These are phyloP conservation scores for Xylaria sp. DNA, from an alignment of 2,329 filamentous ascomycete genomes.

Conservation along the genomic window DNA sequence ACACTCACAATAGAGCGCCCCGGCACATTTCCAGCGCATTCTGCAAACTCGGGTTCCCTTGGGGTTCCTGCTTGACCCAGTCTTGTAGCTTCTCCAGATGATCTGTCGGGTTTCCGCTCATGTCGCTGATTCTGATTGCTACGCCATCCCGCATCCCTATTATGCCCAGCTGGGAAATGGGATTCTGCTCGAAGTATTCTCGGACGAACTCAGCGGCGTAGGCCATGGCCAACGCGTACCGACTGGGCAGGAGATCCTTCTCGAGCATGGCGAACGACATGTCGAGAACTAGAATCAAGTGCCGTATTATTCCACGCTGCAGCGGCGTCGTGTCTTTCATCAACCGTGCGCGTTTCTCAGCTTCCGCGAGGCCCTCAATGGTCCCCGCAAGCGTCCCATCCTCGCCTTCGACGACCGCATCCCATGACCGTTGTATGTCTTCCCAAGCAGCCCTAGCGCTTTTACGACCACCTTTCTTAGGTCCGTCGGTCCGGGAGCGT, in stretches of 20 bases:
- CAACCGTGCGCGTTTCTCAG: conserved; percentile 78
- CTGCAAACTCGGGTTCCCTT: conserved; percentile 80
- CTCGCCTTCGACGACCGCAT: conserved; percentile 74
- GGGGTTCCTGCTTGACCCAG: conserved; percentile 67
- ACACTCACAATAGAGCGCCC: conserved; percentile 76
- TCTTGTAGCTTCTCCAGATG: conserved; percentile 77
- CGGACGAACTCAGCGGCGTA: conserved; percentile 86
- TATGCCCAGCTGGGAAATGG: conserved; percentile 92
- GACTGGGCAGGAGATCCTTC: conserved; percentile 89
- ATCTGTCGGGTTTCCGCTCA: conserved; percentile 88
- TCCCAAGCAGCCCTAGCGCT: conserved; percentile 62
- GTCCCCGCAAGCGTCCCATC: conserved; percentile 75
- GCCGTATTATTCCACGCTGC: conserved; percentile 96
- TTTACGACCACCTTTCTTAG: conserved; percentile 38
- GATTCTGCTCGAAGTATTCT: conserved; percentile 98
- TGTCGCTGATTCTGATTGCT: conserved; percentile 81
- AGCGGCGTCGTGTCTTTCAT: conserved; percentile 93
- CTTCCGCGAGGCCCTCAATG: conserved; percentile 75
- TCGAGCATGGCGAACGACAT: conserved; percentile 93
- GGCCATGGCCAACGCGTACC: conserved; percentile 79
- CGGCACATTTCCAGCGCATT: conserved; percentile 96
- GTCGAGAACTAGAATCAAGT: conserved; percentile 87
- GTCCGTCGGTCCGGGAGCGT: conserved; percentile 31
- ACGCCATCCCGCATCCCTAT: conserved; percentile 93
- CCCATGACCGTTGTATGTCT: conserved; percentile 69